Evolutionary conservation across 2,329 filamentous ascomycete genomes (phyloP).

Genomic region (Trichophyton schoenleinii): DNA sequence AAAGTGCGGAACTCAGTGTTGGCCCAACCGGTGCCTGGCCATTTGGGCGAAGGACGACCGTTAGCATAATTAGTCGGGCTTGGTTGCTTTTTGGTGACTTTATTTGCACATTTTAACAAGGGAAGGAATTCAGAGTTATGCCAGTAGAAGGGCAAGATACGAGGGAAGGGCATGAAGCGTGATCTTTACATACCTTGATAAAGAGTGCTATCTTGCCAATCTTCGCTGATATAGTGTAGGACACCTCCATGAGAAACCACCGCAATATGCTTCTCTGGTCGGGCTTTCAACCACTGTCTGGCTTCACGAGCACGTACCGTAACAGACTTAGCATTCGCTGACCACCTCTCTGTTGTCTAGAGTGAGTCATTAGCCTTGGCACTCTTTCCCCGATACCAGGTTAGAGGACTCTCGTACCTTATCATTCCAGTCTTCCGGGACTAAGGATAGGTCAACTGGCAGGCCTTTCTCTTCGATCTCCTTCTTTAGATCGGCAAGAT

Average conservation of each 20-base stretch:
- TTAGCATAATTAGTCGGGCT: conserved; percentile 15
- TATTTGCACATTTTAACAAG: conserved; percentile 5
- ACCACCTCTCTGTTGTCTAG: conserved; percentile 31
- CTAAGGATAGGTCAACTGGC: conserved; percentile 50
- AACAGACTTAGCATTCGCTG: conserved; percentile 40
- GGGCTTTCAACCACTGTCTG: conserved; percentile 43
- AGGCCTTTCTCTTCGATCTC: conserved; percentile 46
- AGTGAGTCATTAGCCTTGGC: neutral
- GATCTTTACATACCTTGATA: conserved; percentile 30
- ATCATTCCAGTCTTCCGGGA: conserved; percentile 57
- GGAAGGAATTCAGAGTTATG: neutral
- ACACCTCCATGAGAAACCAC: conserved; percentile 75
- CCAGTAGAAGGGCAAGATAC: conserved; percentile 1
- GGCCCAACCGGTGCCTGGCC: conserved; percentile 55
- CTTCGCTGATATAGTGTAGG: conserved; percentile 72
- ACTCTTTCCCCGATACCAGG: neutral
- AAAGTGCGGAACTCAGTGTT: conserved; percentile 64
- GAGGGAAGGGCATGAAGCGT: neutral
- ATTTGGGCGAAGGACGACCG: conserved; percentile 11
- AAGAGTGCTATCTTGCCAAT: conserved; percentile 52
- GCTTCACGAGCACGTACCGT: conserved; percentile 49
- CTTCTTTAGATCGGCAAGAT: conserved; percentile 40
- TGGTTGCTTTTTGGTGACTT: conserved; percentile 15
- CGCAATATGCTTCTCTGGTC: conserved; percentile 53
- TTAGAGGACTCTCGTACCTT: conserved; percentile 39